phyloP scores from a whole-genome alignment of 768 basidiomycete species.

The Termitomyces heimii region DNA sequence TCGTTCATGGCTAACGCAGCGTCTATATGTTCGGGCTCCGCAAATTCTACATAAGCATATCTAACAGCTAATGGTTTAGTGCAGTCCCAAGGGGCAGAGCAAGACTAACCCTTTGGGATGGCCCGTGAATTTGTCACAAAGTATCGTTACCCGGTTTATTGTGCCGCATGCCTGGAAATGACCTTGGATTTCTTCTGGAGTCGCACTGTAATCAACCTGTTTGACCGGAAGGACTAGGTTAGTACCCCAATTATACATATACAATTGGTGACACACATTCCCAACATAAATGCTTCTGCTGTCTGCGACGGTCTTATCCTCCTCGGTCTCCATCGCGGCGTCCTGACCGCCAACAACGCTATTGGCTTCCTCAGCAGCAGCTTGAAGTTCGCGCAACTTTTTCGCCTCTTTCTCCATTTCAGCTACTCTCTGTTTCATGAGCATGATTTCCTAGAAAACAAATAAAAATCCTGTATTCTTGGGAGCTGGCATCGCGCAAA shows the following conservation, averaged over 20 bases:
- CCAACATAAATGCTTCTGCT: conserved; percentile 90
- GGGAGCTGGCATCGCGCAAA: conserved; percentile 15
- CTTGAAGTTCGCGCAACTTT: conserved; percentile 83
- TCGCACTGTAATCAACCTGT: conserved; percentile 95
- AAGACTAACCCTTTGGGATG: conserved; percentile 88
- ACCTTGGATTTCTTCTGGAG: conserved; percentile 95
- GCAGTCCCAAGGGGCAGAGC: neutral
- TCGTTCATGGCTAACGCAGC: conserved; percentile 93
- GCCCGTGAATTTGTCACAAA: conserved; percentile 99
- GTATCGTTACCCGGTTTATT: conserved; percentile 97
- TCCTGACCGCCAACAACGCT: conserved; percentile 41
- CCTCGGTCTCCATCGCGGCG: conserved; percentile 67
- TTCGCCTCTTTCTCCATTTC: conserved; percentile 92
- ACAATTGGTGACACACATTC: conserved; percentile 60
- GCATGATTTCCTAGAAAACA: conserved; percentile 66
- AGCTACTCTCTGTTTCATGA: conserved; percentile 89
- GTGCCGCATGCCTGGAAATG: conserved; percentile 98
- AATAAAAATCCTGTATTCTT: conserved; percentile 10
- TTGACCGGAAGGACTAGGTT: neutral
- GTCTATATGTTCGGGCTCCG: conserved; percentile 87
- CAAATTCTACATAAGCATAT: conserved; percentile 98
- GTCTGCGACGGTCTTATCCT: conserved; percentile 80
- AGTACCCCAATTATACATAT: conserved; percentile 8
- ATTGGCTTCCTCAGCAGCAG: conserved; percentile 59
- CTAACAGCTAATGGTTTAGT: conserved; percentile 31